A percentile compares a stretch with the other conserved stretches of the same genome.
These are phyloP conservation scores for Luffa acutangula DNA, from an alignment of 306 rosid genomes.

Conservation along the genomic window DNA sequence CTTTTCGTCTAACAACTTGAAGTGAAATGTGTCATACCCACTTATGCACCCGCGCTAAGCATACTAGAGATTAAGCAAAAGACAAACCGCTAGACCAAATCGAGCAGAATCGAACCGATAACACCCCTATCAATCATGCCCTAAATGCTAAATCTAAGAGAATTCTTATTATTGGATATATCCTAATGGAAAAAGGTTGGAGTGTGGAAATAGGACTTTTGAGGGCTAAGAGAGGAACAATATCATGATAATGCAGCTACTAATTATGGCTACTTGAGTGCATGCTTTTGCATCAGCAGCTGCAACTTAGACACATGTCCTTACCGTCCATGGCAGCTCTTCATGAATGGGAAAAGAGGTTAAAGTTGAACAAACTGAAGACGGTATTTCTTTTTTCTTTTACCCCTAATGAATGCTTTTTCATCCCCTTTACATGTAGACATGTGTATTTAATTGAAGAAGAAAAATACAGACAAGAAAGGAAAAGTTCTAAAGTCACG, in stretches of 20 bases:
- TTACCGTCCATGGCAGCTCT: neutral
- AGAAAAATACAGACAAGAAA: neutral
- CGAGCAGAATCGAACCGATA: no score
- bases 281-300: neutral
- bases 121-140: neutral
- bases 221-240: neutral
- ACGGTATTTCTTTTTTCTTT: neutral
- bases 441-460: neutral
- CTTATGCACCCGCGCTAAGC: no score
- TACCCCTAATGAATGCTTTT: neutral
- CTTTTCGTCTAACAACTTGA: no score
- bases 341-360: neutral
- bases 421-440: neutral
- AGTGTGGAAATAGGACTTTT: constrained; percentile 3
- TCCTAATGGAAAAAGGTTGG: neutral
- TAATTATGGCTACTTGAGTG: neutral
- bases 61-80: no score
- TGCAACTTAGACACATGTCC: neutral
- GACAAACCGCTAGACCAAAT: no score
- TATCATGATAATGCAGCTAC: neutral
- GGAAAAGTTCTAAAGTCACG: constrained; percentile 1
- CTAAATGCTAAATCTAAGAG: neutral
- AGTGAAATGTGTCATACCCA: no score
- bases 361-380: neutral
- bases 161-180: neutral